phyloP scores from a whole-genome alignment of 2,329 filamentous ascomycete genomes.

The Microsporum ferrugineum region DNA sequence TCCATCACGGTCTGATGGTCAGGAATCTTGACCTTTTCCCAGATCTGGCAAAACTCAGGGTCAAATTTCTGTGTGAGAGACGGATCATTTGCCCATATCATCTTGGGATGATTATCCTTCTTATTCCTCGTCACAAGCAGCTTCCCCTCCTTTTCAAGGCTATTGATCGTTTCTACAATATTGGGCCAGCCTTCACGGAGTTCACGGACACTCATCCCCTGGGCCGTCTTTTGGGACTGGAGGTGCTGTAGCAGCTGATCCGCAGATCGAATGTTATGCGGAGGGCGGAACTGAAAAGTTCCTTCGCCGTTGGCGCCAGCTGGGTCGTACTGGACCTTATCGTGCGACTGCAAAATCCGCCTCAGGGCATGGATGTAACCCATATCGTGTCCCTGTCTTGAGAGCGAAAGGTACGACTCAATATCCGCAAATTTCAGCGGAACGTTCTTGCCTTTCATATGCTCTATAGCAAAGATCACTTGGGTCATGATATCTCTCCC shows the following conservation, averaged over 20 bases:
- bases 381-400: conserved; percentile 48
- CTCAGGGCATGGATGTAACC: conserved; percentile 51
- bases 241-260: conserved; percentile 69
- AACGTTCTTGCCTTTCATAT: conserved; percentile 59
- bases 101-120: conserved; percentile 77
- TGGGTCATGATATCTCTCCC: conserved; percentile 76
- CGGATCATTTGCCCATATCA: conserved; percentile 82
- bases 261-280: conserved; percentile 68
- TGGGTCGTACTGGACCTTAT: conserved; percentile 50
- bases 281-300: conserved; percentile 71
- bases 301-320: conserved; percentile 55
- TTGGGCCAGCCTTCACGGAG: conserved; percentile 92
- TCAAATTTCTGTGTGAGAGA: conserved; percentile 66
- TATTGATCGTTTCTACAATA: conserved; percentile 65
- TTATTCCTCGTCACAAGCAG: conserved; percentile 80
- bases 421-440: conserved; percentile 64
- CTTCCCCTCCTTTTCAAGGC: conserved; percentile 65
- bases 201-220: conserved; percentile 73
- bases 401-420: conserved; percentile 66
- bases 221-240: conserved; percentile 67
- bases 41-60: conserved; percentile 69
- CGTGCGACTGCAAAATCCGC: conserved; percentile 54
- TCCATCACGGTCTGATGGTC: conserved; percentile 63
- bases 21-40: conserved; percentile 70
- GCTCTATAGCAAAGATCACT: conserved; percentile 74